Percentiles rank a stretch among this genome's conserved stretches.
phyloP scores from a whole-genome alignment of 1,284 basidiomycete genomes.

The Caloboletus firmus region DNA sequence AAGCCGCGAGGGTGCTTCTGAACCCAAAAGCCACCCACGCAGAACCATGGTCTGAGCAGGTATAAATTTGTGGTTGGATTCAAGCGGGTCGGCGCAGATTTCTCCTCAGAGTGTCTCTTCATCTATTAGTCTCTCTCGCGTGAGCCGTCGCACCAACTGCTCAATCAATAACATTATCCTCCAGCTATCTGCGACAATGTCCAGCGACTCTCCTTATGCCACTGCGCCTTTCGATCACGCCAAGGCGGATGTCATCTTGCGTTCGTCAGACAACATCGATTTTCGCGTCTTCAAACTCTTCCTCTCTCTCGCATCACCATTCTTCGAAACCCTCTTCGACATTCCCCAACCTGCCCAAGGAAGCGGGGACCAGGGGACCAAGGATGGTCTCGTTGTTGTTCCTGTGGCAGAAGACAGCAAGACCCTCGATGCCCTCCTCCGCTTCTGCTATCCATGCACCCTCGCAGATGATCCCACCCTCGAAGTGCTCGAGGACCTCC shows the following conservation, averaged over 20 bases:
- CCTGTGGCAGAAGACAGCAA: conserved; percentile 13
- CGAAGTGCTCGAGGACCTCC: conserved; percentile 5
- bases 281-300: conserved; percentile 41
- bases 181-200: not conserved
- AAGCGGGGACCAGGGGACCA: conserved; percentile 6
- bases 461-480: conserved; percentile 23
- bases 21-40: not conserved
- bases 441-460: conserved; percentile 27
- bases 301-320: conserved; percentile 31
- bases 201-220: conserved; percentile 4
- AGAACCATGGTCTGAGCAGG: not conserved
- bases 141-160: not conserved
- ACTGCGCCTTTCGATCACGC: conserved; percentile 24
- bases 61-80: not conserved
- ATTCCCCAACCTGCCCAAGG: conserved; percentile 38
- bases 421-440: conserved; percentile 18
- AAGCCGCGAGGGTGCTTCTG: not conserved
- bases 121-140: not conserved
- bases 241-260: conserved; percentile 29
- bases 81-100: not conserved
- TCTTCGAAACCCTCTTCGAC: conserved; percentile 45
- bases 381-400: conserved; percentile 22
- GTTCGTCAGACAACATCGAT: conserved; percentile 44
- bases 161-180: not conserved
- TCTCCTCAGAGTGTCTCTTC: not conserved